Evolutionary conservation across 345 rosid species (phyloP).

Genomic region (Rhodamnia argentea): DNA sequence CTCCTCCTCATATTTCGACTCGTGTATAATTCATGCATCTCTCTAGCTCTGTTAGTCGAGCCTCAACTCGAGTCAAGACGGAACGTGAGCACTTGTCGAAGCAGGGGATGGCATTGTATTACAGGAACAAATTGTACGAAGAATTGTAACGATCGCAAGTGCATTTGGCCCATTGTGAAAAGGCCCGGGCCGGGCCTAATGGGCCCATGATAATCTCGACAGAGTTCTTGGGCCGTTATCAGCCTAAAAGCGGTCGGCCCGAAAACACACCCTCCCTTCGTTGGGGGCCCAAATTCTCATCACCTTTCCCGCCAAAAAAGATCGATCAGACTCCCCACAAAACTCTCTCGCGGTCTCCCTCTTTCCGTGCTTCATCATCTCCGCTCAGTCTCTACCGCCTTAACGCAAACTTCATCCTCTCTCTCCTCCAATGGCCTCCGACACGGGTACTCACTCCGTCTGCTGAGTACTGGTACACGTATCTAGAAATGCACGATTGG

Average conservation of each 20-base stretch:
- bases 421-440: background rate
- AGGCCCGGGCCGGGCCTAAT: too few species aligned
- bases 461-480: background rate
- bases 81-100: background rate
- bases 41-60: background rate
- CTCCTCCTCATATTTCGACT: background rate
- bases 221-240: background rate
- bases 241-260: background rate
- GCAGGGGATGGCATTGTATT: background rate
- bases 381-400: slow-evolving; percentile 5
- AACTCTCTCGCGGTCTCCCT: background rate
- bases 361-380: slow-evolving; percentile 40
- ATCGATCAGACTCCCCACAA: background rate
- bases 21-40: background rate
- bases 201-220: too few species aligned
- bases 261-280: slow-evolving; percentile 8
- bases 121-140: background rate
- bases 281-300: slow-evolving; percentile 38
- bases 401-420: background rate
- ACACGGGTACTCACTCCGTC: background rate
- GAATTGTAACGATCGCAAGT: too few species aligned
- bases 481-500: background rate
- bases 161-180: too few species aligned
- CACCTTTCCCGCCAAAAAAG: slow-evolving; percentile 27
- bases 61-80: background rate